Base-by-base conservation (phyloP, 257 asterid species). In the Coffea canephora region DNA sequence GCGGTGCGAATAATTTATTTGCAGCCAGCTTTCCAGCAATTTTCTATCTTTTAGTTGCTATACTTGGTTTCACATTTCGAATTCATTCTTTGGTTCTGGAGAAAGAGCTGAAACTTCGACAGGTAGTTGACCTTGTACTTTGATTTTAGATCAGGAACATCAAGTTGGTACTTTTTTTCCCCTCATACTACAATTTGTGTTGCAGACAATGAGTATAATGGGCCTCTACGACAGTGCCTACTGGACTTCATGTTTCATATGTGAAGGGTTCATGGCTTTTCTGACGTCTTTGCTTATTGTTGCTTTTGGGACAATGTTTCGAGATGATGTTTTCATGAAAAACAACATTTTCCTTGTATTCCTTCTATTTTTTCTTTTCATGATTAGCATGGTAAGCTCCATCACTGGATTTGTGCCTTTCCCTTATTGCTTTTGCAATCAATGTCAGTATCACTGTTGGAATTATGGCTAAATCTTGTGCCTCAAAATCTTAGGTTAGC, bases 51-150 rank as follows among this genome's bases (percentile, higher is more conserved):
- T 82, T 86, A 36, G n/a, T 77, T 73, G 75, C 84, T 15, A 85
- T 87, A 86, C 84, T 87, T 65, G 85, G 86, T 36, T 87, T 85
- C 19, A 73, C 75, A 46, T 78, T 86, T 57, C 87, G 83, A 84
- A 77, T 85, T 69, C 83, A 82, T 69, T 73, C 82, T 57, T 57
- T 88, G 71, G 87, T 85, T 79, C 76, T 48, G 0, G 91, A 88
- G 84, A 88, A 87, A 83, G 91, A 88, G 69, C 91, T 83, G 64
- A 87, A 82, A 83, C 88, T 83, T 85, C 89, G 91, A 9, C 91
- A 87, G 84, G 89, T 87, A 81, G 54, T 25, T 39, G 34, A 74
- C 62, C 36, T 34, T 0, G 21, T n/a, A 43, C 45, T 43, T 34
- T 65, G 25, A 70, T 69, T 61, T 69, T 64, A 8, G 48, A 25